Conservation (phyloP, 805 yeast genomes). For the Priceomyces medius region DNA sequence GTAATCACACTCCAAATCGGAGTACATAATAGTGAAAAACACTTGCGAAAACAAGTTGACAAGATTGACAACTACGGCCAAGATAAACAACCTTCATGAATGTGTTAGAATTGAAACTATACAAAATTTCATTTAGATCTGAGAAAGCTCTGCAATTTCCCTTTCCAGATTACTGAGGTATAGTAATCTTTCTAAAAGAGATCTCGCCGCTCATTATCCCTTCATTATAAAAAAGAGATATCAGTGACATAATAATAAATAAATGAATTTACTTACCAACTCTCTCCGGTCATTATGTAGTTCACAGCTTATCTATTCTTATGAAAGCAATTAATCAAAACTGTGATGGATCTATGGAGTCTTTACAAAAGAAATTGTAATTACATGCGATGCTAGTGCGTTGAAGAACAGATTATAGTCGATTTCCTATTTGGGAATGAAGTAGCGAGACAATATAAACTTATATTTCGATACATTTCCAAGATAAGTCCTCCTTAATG, state of each 20-base stretch:
- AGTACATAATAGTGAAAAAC: constrained; percentile 91
- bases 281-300: constrained; percentile 44
- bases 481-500: constrained; percentile 11
- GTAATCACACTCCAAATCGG: constrained; percentile 93
- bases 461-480: constrained; percentile 23
- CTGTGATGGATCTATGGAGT: background rate
- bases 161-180: background rate
- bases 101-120: background rate
- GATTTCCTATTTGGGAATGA: constrained; percentile 9
- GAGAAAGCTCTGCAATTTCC: too few species aligned
- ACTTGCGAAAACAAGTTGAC: constrained; percentile 88
- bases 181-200: background rate
- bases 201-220: background rate
- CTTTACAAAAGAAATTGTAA: constrained; percentile 1
- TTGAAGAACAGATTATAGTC: background rate
- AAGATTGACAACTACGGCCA: constrained; percentile 82
- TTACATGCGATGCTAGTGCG: constrained; percentile 9
- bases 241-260: background rate
- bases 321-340: constrained; percentile 1
- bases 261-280: constrained; percentile 36
- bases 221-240: background rate
- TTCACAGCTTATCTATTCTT: constrained; percentile 2
- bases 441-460: background rate
- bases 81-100: constrained; percentile 54
- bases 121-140: too few species aligned